A percentile compares a stretch with the other conserved stretches of the same genome.
Evolutionary conservation across 176 grass and related monocot genomes (phyloP).

Genomic region (Dactylis glomerata): DNA sequence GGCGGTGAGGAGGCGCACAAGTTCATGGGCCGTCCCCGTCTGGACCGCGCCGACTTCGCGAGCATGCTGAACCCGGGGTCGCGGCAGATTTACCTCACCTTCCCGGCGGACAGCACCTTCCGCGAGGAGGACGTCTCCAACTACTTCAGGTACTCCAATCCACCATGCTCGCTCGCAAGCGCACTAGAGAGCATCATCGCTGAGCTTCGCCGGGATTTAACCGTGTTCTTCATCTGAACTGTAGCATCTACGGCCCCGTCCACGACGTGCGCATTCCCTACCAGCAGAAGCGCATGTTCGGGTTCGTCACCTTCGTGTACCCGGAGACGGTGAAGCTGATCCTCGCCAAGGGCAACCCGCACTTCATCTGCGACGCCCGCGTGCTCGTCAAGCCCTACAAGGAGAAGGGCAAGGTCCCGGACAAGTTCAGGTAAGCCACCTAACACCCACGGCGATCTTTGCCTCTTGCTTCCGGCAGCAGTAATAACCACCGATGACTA

Average conservation of each 20-base stretch:
- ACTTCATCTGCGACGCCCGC: conserved; percentile 96
- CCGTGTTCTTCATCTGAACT: background rate
- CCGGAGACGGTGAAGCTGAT: conserved; percentile 98
- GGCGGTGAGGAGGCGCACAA: conserved; percentile 81
- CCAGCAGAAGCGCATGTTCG: conserved; percentile 99
- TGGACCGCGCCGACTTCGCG: conserved; percentile 59
- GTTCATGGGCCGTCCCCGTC: conserved; percentile 62
- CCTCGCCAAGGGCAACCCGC: conserved; percentile 93
- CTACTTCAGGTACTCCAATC: conserved; percentile 73
- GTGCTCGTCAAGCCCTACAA: conserved; percentile 99
- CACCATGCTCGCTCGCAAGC: background rate
- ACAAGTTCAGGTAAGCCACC: conserved; percentile 72
- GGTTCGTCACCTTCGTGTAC: conserved; percentile 97
- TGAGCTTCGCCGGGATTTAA: background rate
- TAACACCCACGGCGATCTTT: background rate
- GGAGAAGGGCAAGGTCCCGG: conserved; percentile 98
- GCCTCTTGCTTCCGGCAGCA: conserved; percentile 16
- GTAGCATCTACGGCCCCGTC: conserved; percentile 94
- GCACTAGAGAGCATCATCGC: background rate
- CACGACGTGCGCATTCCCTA: conserved; percentile 96
- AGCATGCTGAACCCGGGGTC: conserved; percentile 79
- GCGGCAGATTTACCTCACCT: conserved; percentile 98
- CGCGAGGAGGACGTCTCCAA: conserved; percentile 95
- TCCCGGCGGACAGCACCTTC: conserved; percentile 99
- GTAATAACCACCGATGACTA: background rate